Percentiles rank a stretch among this genome's conserved stretches.
These are phyloP conservation scores for Pseudogymnoascus pannorum DNA, from an alignment of 2,329 filamentous ascomycete genomes.

Conservation along the genomic window DNA sequence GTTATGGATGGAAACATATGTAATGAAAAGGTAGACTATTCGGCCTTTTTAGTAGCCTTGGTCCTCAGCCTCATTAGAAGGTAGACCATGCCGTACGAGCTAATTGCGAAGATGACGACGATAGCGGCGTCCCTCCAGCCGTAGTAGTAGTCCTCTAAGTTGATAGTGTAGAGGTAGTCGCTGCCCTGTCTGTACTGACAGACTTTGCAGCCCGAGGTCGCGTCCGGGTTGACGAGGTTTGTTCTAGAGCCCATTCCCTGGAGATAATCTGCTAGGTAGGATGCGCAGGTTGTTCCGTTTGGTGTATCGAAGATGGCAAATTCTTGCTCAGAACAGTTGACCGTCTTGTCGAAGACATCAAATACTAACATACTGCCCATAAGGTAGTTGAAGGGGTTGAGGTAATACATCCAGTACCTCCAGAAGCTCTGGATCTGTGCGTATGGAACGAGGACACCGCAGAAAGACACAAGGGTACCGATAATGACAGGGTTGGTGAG, in stretches of 20 bases:
- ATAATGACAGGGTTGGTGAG: conserved; percentile 51
- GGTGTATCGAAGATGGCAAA: conserved; percentile 36
- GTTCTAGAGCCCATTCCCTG: conserved; percentile 28
- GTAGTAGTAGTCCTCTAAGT: conserved; percentile 52
- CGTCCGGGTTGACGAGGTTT: conserved; percentile 54
- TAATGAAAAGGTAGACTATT: conserved; percentile 28
- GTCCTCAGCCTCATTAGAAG: conserved; percentile 42
- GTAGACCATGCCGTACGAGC: conserved; percentile 37
- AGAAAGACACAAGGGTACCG: conserved; percentile 63
- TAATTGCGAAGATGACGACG: conserved; percentile 36
- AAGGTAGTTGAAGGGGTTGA: conserved; percentile 57
- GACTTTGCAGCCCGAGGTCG: conserved; percentile 47
- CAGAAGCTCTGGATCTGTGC: conserved; percentile 56
- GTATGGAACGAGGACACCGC: conserved; percentile 67
- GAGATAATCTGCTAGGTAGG: conserved; percentile 50
- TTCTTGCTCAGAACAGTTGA: conserved; percentile 42
- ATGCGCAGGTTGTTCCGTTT: conserved; percentile 44
- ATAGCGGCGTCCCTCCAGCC: conserved; percentile 59
- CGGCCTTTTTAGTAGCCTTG: conserved; percentile 39
- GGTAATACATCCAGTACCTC: conserved; percentile 46
- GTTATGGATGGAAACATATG: conserved; percentile 39
- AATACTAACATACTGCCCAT: conserved; percentile 50
- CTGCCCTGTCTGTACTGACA: conserved; percentile 53
- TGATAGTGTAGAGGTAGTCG: conserved; percentile 53
- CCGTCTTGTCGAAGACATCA: conserved; percentile 37